Base-by-base conservation (phyloP, 192 early-diverging fungal species). In the Backusella mclennaniae region DNA sequence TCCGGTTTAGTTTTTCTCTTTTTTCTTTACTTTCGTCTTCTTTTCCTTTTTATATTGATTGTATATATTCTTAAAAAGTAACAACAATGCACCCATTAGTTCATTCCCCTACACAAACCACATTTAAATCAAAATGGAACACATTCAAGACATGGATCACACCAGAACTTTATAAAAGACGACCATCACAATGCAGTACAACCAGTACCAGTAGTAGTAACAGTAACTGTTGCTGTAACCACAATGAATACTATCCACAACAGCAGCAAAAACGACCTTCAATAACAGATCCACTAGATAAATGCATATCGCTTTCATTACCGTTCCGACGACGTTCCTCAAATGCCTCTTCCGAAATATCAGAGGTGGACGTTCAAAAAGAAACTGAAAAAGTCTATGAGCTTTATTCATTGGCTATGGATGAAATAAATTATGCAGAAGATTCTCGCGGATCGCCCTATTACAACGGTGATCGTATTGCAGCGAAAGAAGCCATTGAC, bases 381-480 rank as follows among this genome's bases (percentile, higher is more conserved):
- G 66, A 75, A 33, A 67, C 21, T 29, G 41, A 66, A 21, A 66
- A 41, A 15, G 15, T 75, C 42, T 66, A 75, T 19, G 66, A 67
- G 17, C 63, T 75, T 1, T 68, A 75, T 67, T 26, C 35, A 42
- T 35, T 66, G 23, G 74, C 74, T 42, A 33, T 67, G 38, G 74
- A 75, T 46, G 74, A 74, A 56, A 56, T 74, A 36, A 39, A 39
- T 63, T 84, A 81, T 70, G 83, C 83, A 71, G 83, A 84, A 39
- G 83, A 84, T 42, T 80, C 83, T n/a, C 83, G 83, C 41, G 83
- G 83, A 77, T 79, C 83, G 0, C 80, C 81, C 4, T 84, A 84
- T 33, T 84, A 84, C 63, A 79, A 78, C 39, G 83, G 81, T 21
- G 83, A 84, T 72, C 80, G 77, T 66, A 80, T 79, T 31, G 69